Base-by-base conservation (phyloP, 306 rosid genomes). In the Comarum palustre region DNA sequence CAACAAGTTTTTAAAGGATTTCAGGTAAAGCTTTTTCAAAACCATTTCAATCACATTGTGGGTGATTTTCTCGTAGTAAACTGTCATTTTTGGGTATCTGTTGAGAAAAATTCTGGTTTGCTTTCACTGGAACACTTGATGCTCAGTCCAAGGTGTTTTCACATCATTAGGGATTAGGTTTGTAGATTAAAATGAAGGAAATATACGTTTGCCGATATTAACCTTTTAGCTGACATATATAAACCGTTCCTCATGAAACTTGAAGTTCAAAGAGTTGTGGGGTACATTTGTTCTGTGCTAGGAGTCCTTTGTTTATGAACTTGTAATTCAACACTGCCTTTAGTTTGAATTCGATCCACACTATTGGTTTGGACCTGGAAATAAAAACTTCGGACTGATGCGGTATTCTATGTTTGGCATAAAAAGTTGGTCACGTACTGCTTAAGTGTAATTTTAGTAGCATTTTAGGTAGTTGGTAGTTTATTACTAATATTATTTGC, bases 1-100 rank as follows among this genome's bases (percentile, higher is more conserved):
- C 92, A 82, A 38, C 79, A 89, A 84, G 92, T 58, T 66, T 95
- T 95, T 80, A 78, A 85, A 76, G 96, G 86, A 63, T 95, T 95
- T 85, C 99, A 95, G 97, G 99, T 91, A 81, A 27, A 75, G 24
- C 14, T 19, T 39, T 36, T 24, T 15, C 42, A 16, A 36, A 8
- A 74, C 20, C 54, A 41, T 57, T 75, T 22, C 22, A 43, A 60
- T 39, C 25, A 68, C 47, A 34, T 32, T 32, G 62, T 15, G 5
- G 7, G 22, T 62, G 43, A 68, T 67, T 3, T 9, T 13, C 4
- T 17, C 58, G 9, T 15, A 6, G 34, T 42, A 22, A 66, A 66
- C 52, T 17, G 16, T 25, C 42, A 60, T n/a, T 31, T 67, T 17
- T 67, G 57, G 57, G 54, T 27, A 45, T 27, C 66, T 36, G 46